Conservation (phyloP, 352 stramenopile species). For the Detonula confervacea region DNA sequence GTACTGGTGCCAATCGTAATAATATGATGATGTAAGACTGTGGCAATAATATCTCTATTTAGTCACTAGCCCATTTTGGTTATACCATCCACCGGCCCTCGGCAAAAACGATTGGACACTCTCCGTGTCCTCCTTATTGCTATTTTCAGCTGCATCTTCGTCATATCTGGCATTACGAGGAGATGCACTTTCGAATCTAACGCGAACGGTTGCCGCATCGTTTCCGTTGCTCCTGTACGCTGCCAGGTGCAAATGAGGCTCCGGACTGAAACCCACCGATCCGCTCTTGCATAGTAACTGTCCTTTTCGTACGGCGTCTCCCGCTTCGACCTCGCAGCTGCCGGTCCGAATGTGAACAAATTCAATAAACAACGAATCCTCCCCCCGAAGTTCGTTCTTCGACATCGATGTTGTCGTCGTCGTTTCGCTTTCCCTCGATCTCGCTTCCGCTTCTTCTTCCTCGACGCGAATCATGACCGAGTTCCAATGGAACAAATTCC, state of each 20-base stretch:
- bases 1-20: too few relatives aligned
- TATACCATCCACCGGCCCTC: slow-evolving; percentile 54
- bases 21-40: too few relatives aligned
- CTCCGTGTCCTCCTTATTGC: neutral
- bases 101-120: slow-evolving; percentile 47
- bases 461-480: slow-evolving; percentile 74
- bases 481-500: slow-evolving; percentile 85
- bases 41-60: neutral
- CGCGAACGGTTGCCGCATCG: slow-evolving; percentile 63
- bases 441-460: slow-evolving; percentile 6
- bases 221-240: slow-evolving; percentile 63
- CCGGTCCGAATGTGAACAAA: slow-evolving; percentile 82
- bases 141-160: neutral
- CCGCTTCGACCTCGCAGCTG: slow-evolving; percentile 54
- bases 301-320: slow-evolving; percentile 69
- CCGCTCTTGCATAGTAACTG: slow-evolving; percentile 75
- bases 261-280: slow-evolving; percentile 77
- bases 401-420: neutral
- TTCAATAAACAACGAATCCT: slow-evolving; percentile 71
- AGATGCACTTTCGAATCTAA: slow-evolving; percentile 47
- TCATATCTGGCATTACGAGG: neutral
- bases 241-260: slow-evolving; percentile 81
- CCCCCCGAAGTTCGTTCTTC: slow-evolving; percentile 11
- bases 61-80: slow-evolving; percentile 36
- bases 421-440: neutral